Evolutionary conservation across 306 rosid genomes (phyloP), one percentile per base, ranked within the genome.

Genomic region (Dalbergia cochinchinensis): DNA sequence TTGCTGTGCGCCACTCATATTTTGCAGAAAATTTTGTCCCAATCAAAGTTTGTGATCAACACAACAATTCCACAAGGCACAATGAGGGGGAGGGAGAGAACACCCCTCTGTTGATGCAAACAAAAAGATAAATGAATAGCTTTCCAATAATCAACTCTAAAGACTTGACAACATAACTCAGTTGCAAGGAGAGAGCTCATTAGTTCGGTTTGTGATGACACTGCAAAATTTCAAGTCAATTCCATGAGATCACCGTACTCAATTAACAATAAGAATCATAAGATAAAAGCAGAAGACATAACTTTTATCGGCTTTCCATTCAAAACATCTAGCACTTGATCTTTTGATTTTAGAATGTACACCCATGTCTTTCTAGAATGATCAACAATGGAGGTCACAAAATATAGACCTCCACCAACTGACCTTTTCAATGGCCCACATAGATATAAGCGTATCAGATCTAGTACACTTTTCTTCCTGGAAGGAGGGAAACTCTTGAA

Each of bases 301-400:
- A 94, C 98, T 90, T 87, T 93, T 69, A 93, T 88, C 13, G 93
- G 93, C n/a, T 84, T 85, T 45, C 92, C 93, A 74, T 93, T 91
- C 75, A 93, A 78, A 80, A 87, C n/a, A n/a, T n/a, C n/a, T n/a
- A n/a, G n/a, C n/a, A n/a, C n/a, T n/a, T n/a, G n/a, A n/a, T n/a
- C n/a, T n/a, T n/a, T n/a, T n/a, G n/a, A n/a, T n/a, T n/a, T n/a
- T n/a, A n/a, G n/a, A n/a, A n/a, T n/a, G n/a, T n/a, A n/a, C n/a
- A n/a, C n/a, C n/a, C n/a, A n/a, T n/a, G n/a, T n/a, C n/a, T n/a
- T n/a, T n/a, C n/a, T n/a, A n/a, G n/a, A n/a, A n/a, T n/a, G n/a
- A n/a, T n/a, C n/a, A n/a, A n/a, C n/a, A n/a, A n/a, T n/a, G n/a
- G n/a, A n/a, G n/a, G n/a, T n/a, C n/a, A n/a, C n/a, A n/a, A n/a